Base-by-base conservation (phyloP, 1,284 basidiomycete species). In the Microbotryum lychnidis-dioicae region DNA sequence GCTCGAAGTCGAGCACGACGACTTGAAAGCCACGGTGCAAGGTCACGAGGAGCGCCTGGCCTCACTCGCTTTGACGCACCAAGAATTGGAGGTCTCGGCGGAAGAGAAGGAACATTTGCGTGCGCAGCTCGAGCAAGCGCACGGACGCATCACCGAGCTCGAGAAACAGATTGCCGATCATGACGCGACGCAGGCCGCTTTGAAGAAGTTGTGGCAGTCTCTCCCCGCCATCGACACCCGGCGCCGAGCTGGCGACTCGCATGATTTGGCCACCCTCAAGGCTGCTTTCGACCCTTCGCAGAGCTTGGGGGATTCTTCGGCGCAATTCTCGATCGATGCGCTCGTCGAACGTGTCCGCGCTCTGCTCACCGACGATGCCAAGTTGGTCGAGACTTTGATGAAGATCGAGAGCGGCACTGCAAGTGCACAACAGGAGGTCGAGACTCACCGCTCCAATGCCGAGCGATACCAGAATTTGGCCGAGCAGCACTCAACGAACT, bases 251-350 rank as follows among this genome's bases (percentile, higher is more conserved):
- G 23, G 29, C 27, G 27, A 53, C 27, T 46, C 61, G 31, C 61
- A 66, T 49, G 63, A 66, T 42, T 52, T 69, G n/a, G 23, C 50
- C 4, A 42, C 50, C 45, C 62, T 58, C 46, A 64, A 62, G 50
- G 54, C 56, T 20, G 65, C 65, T 7, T 69, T 64, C 54, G 60
- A 54, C 16, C 21, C 59, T 25, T 37, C 37, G 29, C 18, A 44
- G 16, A 44, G 42, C 8, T 61, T 47, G 45, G 46, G 50, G 48
- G 33, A 33, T 50, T 56, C 33, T 29, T 55, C 50, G 47, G 52
- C 50, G 25, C 54, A 55, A 50, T 67, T 65, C 48, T 54, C 63
- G 42, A 12, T 62, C 20, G 66, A 66, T 0, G 46, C 49, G 18
- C 56, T 70, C 8, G 55, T 49, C 6, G 57, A 62, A 9, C 61